Conservation (phyloP, 148 eudicot species). For the Salicornia ramosissima region DNA sequence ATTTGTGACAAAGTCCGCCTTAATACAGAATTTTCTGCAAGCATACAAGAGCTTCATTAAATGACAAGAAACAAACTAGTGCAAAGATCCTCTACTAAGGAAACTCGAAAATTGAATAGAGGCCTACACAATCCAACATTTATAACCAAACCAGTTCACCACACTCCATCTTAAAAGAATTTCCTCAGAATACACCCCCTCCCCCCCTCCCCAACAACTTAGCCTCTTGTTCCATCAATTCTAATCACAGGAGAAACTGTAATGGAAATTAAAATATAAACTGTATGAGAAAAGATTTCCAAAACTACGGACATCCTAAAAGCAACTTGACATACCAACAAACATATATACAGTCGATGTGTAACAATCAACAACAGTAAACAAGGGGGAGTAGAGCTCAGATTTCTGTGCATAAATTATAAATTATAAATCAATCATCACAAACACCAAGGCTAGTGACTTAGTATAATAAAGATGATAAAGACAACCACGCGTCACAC, state of each 20-base stretch:
- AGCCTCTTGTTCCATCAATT: neutral
- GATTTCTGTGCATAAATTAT: neutral
- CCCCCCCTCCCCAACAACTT: neutral
- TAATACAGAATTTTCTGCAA: conserved; percentile 72
- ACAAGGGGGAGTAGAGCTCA: neutral
- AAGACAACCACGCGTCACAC: neutral
- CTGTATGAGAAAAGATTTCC: neutral
- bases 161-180: neutral
- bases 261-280: too few species aligned
- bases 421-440: neutral
- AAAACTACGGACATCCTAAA: neutral
- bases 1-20: conserved; percentile 73
- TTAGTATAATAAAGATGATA: neutral
- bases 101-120: neutral
- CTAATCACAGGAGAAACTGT: too few species aligned
- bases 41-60: conserved; percentile 20
- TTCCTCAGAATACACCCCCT: neutral
- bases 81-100: neutral
- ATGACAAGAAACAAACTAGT: conserved; percentile 5
- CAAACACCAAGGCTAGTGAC: neutral
- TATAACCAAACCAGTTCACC: neutral
- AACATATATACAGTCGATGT: neutral
- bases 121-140: neutral
- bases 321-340: neutral
- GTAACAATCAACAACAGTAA: neutral